phyloP scores from a whole-genome alignment of 2,329 filamentous ascomycete species.

The Cyclaneusma minus region DNA sequence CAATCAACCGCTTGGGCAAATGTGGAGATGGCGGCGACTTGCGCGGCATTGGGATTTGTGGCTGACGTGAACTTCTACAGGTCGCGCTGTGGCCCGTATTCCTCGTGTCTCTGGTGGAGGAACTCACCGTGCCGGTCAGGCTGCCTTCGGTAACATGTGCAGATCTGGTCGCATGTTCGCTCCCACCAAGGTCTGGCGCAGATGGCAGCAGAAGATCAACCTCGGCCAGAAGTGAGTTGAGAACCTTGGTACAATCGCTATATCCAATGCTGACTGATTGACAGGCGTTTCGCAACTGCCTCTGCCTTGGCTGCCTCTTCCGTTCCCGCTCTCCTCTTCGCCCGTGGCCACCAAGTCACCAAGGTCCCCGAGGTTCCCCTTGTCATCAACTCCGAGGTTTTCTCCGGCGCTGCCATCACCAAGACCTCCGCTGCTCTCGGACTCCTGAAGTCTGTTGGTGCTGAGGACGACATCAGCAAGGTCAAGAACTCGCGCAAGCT shows the following conservation, averaged over 20 bases:
- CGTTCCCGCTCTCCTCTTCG: conserved; percentile 84
- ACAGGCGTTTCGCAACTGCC: conserved; percentile 88
- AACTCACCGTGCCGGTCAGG: conserved; percentile 99
- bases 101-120: conserved; percentile 99
- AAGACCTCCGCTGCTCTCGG: conserved; percentile 80
- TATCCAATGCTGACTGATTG: conserved; percentile 12
- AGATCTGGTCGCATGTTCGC: conserved; percentile 99
- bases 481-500: conserved; percentile 94
- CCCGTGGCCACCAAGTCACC: conserved; percentile 91
- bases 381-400: conserved; percentile 81
- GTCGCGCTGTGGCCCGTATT: conserved; percentile 99
- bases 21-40: conserved; percentile 2
- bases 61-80: conserved; percentile 27
- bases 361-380: conserved; percentile 91
- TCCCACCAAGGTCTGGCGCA: conserved; percentile 99
- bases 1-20: no score
- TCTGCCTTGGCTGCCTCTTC: conserved; percentile 95
- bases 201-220: conserved; percentile 99
- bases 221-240: conserved; percentile 80
- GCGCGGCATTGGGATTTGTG: no score
- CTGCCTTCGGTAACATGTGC: conserved; percentile 99
- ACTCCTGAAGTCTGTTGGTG: conserved; percentile 84
- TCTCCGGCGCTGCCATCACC: conserved; percentile 62
- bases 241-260: no score
- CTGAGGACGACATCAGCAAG: conserved; percentile 83